Evolutionary conservation across 306 rosid species (phyloP), one percentile per base, ranked within the genome.

Genomic region (Cucumis hystrix): DNA sequence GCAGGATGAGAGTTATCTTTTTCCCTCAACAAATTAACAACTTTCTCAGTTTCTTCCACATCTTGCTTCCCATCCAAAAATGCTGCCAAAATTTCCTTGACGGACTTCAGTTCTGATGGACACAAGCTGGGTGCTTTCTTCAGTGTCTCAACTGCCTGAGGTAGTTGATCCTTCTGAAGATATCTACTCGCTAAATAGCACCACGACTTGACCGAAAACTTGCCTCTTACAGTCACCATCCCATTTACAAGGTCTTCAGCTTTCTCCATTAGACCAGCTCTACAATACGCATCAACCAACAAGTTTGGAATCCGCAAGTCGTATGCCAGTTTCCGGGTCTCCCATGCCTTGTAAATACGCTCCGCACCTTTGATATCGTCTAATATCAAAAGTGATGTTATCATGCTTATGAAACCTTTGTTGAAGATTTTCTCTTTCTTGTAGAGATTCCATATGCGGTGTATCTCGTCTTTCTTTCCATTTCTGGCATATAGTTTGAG

Each of bases 331-430:
- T 68, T 68, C 35, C 4, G n/a, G n/a, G 74, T 39, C n/a, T 68
- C 56, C 74, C 74, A 68, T 10, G 41, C 74, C 56, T 68, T 68
- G 55, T 20, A 68, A n/a, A 68, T 20, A n/a, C 5, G 10, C 33
- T 68, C 74, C 15, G 74, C 74, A 41, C 35, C 74, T 41, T 20
- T 11, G 6, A 68, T 40, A 21, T 68, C 74, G 6, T 68, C 35
- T 23, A 68, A 40, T 41, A 41, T 20, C n/a, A 68, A 21, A 41
- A 68, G 74, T 68, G 74, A 68, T 68, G 35, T 68, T 14, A 68
- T 68, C 74, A 68, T 68, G 54, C 56, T 68, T n/a, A 41, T 41
- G 15, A 41, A 68, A 43, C 74, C 74, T 68, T 68, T 68, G 55
- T 68, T 68, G 55, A 10, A 41, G 74, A 41, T 18, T 68, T 68